Evolutionary conservation across 208 protist genomes (phyloP), one percentile per base, ranked within the genome.

Genomic region (Acanthamoeba rhysodes): DNA sequence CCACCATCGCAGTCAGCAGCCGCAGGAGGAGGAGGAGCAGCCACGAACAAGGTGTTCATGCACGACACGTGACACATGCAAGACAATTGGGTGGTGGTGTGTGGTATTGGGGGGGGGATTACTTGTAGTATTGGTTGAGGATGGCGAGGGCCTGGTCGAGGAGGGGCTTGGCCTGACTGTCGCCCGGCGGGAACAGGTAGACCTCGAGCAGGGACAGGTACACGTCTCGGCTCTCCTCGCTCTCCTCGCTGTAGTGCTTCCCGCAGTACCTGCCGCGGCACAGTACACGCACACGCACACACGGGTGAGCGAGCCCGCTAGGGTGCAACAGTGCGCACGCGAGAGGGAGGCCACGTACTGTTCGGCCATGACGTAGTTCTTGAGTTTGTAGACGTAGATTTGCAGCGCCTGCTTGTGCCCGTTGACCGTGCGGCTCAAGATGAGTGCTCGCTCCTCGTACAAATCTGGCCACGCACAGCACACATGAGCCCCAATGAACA

Each of bases 121-220:
- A 48, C 41, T 78, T 50, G 88, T 96, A 96, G 70, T 97, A 95
- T 55, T 97, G 95, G 70, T 96, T 95, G 41, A 97, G 90, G 32
- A 97, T 41, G 24, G 50, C 41, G 8, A 97, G 70, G 24, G 97
- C 96, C 20, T 96, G 95, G 27, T 80, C 68, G 9, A 97, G 55
- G 16, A 93, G n/a, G 55, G 88, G 90, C 45, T 95, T 95, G 20
- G 48, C 90, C 8, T 66, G 27, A 12, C 41, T 62, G 18, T 68
- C 84, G 10, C 32, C 57, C 24, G 76, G 80, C 32, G 95, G 91
- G 48, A 66, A 80, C 8, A 97, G 94, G 90, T 97, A 97, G 14
- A 97, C 96, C 41, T 97, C 78, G n/a, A 97, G 74, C 10, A 97
- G 90, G 9, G 91, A 96, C 7, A 97, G 32, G 72, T 96, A 97